Base-by-base conservation (phyloP, 768 basidiomycete genomes). In the Boletus subparvulus region DNA sequence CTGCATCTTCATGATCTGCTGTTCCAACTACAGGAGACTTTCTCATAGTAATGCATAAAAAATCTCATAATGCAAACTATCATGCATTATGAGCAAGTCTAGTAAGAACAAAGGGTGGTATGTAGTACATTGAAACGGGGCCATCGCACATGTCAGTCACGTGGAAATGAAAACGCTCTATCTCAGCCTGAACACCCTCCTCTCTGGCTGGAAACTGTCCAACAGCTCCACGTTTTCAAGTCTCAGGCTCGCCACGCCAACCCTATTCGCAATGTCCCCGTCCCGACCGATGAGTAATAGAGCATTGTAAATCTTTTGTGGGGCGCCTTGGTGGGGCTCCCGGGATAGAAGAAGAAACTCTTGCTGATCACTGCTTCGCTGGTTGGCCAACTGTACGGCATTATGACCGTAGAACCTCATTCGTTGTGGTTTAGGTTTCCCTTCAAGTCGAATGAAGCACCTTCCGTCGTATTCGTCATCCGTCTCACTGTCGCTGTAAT, bases 311-410 rank as follows among this genome's bases (percentile, higher is more conserved):
- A 36, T 17, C 24, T 33, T 13, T 33, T 40, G 32, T 32, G 8
- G 9, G 8, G 9, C 1, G 2, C 14, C 17, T 16, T 26, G 30
- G 5, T 28, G 6, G 30, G 19, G 14, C 11, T 51, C 49, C 1
- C 48, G 21, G 8, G 48, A 61, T n/a, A 54, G 1, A 14, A 51
- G 49, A 36, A 60, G 21, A 55, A 41, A 51, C 12, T 49, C 58
- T 2, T 48, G 50, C 21, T n/a, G 19, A 9, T 12, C n/a, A 1
- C n/a, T 3, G 33, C 26, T 14, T 37, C 30, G 19, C 32, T 48
- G 2, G 0, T 39, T 21, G 16, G 6, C 24, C 33, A 40, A 19
- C 14, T 19, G 1, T 17, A 10, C 19, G 4, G 35, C 46, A 14
- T 50, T 13, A 19, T 50, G 32, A 4, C 37, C 51, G 1, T 52